Evolutionary conservation across 176 grass and related monocot species (phyloP).

Genomic region (Paspalum notatum): DNA sequence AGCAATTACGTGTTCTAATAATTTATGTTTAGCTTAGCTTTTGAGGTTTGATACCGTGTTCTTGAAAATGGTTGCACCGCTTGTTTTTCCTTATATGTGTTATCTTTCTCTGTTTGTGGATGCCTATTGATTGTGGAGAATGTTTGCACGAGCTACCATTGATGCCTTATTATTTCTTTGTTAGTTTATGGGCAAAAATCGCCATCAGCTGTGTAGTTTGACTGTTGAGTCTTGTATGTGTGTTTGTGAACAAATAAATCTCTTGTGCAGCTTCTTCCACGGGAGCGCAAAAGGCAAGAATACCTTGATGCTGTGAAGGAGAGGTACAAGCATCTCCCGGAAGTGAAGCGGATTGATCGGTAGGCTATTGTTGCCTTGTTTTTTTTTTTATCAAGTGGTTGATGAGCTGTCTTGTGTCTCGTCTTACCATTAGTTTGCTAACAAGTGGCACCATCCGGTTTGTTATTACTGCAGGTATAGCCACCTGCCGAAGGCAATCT

Average conservation of each 20-base stretch:
- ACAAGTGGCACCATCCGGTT: neutral
- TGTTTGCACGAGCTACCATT: neutral
- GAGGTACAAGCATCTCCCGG: conserved; percentile 80
- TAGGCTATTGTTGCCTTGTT: conserved; percentile 20
- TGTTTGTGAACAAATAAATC: conserved; percentile 14
- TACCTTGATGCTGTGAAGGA: conserved; percentile 78
- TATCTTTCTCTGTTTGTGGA: neutral
- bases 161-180: neutral
- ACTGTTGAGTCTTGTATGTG: neutral
- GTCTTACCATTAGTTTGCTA: neutral
- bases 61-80: neutral
- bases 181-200: neutral
- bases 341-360: conserved; percentile 80
- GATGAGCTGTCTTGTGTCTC: neutral
- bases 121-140: neutral
- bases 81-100: neutral
- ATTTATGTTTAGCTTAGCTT: conserved; percentile 4
- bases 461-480: conserved; percentile 59
- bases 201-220: neutral
- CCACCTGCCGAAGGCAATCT: conserved; percentile 90
- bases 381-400: neutral
- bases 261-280: conserved; percentile 82
- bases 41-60: neutral
- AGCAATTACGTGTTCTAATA: conserved; percentile 4
- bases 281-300: conserved; percentile 85